A percentile compares a stretch with the other conserved stretches of the same genome.
Conservation (phyloP, 192 early-diverging fungal species). For the Backusella liffmaniae region DNA sequence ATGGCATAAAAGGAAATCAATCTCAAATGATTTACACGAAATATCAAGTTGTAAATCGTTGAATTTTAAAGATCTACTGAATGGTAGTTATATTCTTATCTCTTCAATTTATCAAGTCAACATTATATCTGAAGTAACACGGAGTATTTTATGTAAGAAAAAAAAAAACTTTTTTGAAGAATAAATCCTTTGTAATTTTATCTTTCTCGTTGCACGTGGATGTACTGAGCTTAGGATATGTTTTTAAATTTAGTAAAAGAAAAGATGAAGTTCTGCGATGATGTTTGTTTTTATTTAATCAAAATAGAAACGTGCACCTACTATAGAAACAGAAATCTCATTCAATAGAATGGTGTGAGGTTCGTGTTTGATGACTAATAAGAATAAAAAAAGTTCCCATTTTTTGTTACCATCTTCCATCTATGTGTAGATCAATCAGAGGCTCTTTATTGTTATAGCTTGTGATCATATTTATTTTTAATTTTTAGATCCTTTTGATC, state of each 20-base stretch:
- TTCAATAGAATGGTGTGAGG: background rate
- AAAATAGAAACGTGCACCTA: background rate
- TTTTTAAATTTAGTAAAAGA: background rate
- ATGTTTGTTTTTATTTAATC: background rate
- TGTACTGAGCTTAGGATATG: background rate
- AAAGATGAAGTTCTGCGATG: background rate
- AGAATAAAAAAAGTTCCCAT: background rate
- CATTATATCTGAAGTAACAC: background rate
- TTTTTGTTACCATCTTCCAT: background rate
- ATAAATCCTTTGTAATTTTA: background rate
- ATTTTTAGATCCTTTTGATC: background rate
- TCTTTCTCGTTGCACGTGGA: background rate
- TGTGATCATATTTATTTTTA: slow-evolving; percentile 10
- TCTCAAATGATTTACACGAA: background rate
- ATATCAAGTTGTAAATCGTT: slow-evolving; percentile 7
- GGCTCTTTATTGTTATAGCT: background rate
- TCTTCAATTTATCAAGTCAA: background rate
- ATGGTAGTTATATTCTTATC: background rate
- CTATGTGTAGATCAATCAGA: slow-evolving; percentile 4
- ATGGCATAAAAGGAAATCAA: background rate
- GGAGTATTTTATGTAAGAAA: background rate
- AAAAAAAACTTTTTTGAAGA: background rate
- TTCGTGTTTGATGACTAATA: background rate
- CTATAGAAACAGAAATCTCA: background rate
- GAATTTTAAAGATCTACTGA: background rate